A percentile compares a stretch with the other conserved stretches of the same genome.
Conservation (phyloP, 176 grass and related monocot genomes). For the Saccharum officinarum region DNA sequence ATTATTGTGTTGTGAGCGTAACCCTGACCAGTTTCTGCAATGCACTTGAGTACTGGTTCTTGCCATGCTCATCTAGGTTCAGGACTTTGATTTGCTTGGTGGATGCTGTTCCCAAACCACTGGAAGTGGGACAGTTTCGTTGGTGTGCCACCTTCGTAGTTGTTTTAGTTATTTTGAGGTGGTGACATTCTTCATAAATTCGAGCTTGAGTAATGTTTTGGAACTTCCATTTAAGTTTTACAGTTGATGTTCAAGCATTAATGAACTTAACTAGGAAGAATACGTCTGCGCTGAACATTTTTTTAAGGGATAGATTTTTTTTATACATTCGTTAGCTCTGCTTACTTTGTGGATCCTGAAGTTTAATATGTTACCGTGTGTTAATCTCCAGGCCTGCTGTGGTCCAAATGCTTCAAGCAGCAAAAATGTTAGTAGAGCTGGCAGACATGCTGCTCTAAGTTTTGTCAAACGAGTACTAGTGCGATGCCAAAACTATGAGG, state of each 20-base stretch:
- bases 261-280: conserved; percentile 2
- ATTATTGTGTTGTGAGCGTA: not conserved
- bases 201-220: not conserved
- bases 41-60: not conserved
- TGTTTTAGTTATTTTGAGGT: not conserved
- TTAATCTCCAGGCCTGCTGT: conserved; percentile 49
- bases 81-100: not conserved
- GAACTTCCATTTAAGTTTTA: not conserved
- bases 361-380: conserved; percentile 10
- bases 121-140: not conserved
- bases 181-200: not conserved
- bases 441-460: conserved; percentile 53
- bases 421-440: conserved; percentile 59
- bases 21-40: not conserved
- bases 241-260: not conserved
- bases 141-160: not conserved
- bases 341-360: conserved; percentile 27
- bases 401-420: conserved; percentile 46
- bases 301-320: not conserved
- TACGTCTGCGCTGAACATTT: not conserved
- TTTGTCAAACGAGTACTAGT: conserved; percentile 59
- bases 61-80: not conserved
- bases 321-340: conserved; percentile 5
- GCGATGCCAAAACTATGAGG: conserved; percentile 54
- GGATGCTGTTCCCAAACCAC: not conserved